Conservation (phyloP, 1,284 basidiomycete genomes). For the Irpex rosettiformis region DNA sequence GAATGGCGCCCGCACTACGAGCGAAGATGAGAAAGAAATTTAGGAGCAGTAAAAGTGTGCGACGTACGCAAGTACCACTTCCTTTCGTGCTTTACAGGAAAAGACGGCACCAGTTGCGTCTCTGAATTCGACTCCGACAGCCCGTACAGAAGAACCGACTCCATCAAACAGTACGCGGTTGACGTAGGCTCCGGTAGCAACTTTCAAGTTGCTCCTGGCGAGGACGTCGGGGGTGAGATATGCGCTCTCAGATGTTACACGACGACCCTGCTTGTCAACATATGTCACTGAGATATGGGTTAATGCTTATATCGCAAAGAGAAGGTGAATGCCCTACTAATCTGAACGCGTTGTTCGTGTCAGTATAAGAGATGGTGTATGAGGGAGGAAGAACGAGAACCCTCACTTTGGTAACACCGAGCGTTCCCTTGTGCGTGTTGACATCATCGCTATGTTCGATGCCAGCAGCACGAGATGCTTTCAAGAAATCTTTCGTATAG, state of each 20-base stretch:
- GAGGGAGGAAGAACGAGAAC: background rate
- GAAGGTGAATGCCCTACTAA: conserved; percentile 16
- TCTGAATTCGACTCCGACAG: conserved; percentile 60
- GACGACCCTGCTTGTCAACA: conserved; percentile 43
- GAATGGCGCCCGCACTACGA: conserved; percentile 58
- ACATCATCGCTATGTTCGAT: conserved; percentile 49
- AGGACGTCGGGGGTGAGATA: conserved; percentile 64
- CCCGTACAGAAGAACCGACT: conserved; percentile 38
- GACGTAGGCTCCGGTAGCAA: conserved; percentile 49
- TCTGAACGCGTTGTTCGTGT: conserved; percentile 10
- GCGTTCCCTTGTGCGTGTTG: conserved; percentile 44
- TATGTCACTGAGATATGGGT: conserved; percentile 51
- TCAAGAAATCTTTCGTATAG: conserved; percentile 41
- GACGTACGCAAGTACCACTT: conserved; percentile 60
- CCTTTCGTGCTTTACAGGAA: conserved; percentile 46
- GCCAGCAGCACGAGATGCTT: conserved; percentile 43
- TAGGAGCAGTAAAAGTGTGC: conserved; percentile 1
- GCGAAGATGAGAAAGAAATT: background rate
- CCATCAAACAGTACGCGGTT: conserved; percentile 58
- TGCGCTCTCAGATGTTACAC: conserved; percentile 59
- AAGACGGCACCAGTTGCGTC: conserved; percentile 33
- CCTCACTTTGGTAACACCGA: conserved; percentile 52
- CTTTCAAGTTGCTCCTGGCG: conserved; percentile 56
- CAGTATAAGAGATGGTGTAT: background rate
- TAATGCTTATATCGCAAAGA: background rate